Evolutionary conservation across 2,329 filamentous ascomycete species (phyloP).

Genomic region (Metarhizium rileyi): DNA sequence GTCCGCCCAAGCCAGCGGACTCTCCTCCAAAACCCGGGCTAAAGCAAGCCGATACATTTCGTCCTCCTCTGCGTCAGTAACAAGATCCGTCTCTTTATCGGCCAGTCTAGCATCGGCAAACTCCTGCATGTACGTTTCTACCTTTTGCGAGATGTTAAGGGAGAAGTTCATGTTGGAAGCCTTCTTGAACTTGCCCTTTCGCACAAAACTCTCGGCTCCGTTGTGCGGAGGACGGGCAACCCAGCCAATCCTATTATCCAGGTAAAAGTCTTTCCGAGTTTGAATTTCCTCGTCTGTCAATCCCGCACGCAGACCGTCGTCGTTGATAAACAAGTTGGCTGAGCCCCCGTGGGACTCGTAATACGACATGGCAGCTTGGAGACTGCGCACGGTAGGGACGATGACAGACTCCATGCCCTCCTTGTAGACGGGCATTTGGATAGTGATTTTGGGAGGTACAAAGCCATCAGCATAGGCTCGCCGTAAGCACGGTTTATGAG

Average conservation of each 20-base stretch:
- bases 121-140: conserved; percentile 47
- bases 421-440: conserved; percentile 32
- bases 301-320: conserved; percentile 48
- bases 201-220: conserved; percentile 37
- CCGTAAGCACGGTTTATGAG: conserved; percentile 23
- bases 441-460: conserved; percentile 24
- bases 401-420: conserved; percentile 33
- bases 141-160: conserved; percentile 48
- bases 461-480: conserved; percentile 23
- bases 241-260: conserved; percentile 38
- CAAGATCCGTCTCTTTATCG: conserved; percentile 10
- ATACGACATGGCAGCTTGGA: conserved; percentile 38
- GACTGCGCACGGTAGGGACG: conserved; percentile 36
- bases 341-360: conserved; percentile 38
- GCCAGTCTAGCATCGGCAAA: conserved; percentile 14
- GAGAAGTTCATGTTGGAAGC: conserved; percentile 70
- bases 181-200: conserved; percentile 61
- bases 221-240: conserved; percentile 37
- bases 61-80: conserved; percentile 24
- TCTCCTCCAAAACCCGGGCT: conserved; percentile 39
- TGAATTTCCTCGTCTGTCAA: conserved; percentile 32
- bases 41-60: conserved; percentile 40
- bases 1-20: conserved; percentile 40
- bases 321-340: conserved; percentile 49
- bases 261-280: conserved; percentile 36